Conservation (phyloP, 2,329 filamentous ascomycete species). For the Epichloe festucae region DNA sequence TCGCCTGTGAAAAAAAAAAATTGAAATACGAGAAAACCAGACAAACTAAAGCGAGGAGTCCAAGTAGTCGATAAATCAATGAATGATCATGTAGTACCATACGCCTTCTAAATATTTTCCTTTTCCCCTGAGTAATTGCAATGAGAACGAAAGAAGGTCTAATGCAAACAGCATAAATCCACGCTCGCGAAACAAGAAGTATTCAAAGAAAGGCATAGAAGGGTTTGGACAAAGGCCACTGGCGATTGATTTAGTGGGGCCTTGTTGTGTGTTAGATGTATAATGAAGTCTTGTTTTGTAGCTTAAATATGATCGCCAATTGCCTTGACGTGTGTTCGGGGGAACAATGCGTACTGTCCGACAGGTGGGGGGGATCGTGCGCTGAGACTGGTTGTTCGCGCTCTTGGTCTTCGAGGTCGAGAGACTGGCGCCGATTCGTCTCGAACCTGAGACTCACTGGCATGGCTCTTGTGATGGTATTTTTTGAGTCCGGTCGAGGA, state of each 20-base stretch:
- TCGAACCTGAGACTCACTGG: slow-evolving; percentile 23
- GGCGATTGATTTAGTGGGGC: neutral
- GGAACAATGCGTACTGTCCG: slow-evolving; percentile 35
- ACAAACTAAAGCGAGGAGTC: neutral
- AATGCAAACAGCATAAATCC: neutral
- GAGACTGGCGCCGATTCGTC: slow-evolving; percentile 16
- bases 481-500: slow-evolving; percentile 12
- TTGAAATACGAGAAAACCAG: neutral
- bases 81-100: neutral
- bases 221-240: too few species aligned
- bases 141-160: neutral
- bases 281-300: neutral
- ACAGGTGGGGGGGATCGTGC: slow-evolving; percentile 29
- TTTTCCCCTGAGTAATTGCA: neutral
- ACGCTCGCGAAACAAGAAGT: neutral
- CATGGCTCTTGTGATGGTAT: slow-evolving; percentile 23
- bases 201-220: neutral
- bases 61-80: neutral
- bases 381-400: slow-evolving; percentile 33
- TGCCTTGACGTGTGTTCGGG: slow-evolving; percentile 21
- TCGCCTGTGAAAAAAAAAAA: too few species aligned
- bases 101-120: neutral
- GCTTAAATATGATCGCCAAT: slow-evolving; percentile 20
- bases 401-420: slow-evolving; percentile 25
- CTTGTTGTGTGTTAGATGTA: neutral